These are phyloP conservation scores for Fusarium nodosum DNA, from an alignment of 2,329 filamentous ascomycete species.

Conservation along the genomic window DNA sequence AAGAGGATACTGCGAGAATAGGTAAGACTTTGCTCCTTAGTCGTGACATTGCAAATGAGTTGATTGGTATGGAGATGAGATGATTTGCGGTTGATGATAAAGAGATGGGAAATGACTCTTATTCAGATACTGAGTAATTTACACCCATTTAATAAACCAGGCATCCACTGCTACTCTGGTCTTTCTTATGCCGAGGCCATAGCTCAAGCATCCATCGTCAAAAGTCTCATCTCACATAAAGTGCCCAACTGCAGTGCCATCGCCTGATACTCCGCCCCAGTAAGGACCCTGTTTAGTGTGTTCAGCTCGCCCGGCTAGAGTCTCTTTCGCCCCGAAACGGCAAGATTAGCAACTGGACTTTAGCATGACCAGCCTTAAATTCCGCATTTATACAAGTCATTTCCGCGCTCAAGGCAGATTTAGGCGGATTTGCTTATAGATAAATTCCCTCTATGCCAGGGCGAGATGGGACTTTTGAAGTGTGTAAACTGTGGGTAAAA, in stretches of 20 bases:
- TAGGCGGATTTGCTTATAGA: conserved; percentile 12
- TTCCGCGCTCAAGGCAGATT: conserved; percentile 31
- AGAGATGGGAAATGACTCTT: neutral
- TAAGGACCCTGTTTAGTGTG: conserved; percentile 14
- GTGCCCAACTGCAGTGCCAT: neutral
- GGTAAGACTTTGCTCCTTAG: conserved; percentile 32
- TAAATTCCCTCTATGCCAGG: conserved; percentile 22
- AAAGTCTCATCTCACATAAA: conserved; percentile 5
- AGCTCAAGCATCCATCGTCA: conserved; percentile 1
- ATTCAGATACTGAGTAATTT: conserved; percentile 8
- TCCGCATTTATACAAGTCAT: conserved; percentile 20
- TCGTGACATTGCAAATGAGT: conserved; percentile 29
- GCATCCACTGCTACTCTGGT: neutral
- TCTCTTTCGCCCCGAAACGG: conserved; percentile 25
- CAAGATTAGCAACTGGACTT: conserved; percentile 22
- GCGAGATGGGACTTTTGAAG: neutral
- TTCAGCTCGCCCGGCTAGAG: conserved; percentile 34
- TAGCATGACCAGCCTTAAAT: conserved; percentile 11
- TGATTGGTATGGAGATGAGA: neutral
- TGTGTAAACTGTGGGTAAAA: neutral
- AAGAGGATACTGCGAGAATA: conserved; percentile 23
- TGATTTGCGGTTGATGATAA: neutral
- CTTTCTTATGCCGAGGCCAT: neutral
- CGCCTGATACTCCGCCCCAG: conserved; percentile 35
- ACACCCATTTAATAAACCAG: neutral